Evolutionary conservation across 257 asterid genomes (phyloP).

Genomic region (Primulina huaijiensis): DNA sequence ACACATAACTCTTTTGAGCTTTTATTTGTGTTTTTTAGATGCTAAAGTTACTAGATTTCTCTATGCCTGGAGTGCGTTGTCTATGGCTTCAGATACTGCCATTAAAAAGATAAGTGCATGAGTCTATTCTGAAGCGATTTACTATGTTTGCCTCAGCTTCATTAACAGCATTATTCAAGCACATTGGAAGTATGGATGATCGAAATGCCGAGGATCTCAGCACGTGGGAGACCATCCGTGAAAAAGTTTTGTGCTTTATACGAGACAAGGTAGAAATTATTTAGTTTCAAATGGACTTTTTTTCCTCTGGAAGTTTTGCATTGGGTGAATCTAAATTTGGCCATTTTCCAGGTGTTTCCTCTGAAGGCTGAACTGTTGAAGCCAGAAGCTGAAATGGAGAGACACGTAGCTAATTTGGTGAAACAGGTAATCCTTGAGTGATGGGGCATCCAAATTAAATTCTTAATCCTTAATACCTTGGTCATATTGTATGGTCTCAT

Average conservation of each 20-base stretch:
- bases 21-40: neutral
- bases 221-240: slow-evolving; percentile 83
- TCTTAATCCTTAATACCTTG: slow-evolving; percentile 5
- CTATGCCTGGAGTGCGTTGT: slow-evolving; percentile 10
- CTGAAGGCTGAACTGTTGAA: slow-evolving; percentile 75
- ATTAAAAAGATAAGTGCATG: slow-evolving; percentile 1
- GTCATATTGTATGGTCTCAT: neutral
- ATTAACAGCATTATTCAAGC: slow-evolving; percentile 84
- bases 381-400: slow-evolving; percentile 87
- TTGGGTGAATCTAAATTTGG: slow-evolving; percentile 19
- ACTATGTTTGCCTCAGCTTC: slow-evolving; percentile 62
- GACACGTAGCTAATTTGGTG: slow-evolving; percentile 78
- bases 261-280: slow-evolving; percentile 65
- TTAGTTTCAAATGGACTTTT: neutral
- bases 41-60: neutral
- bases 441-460: neutral
- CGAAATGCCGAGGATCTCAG: slow-evolving; percentile 67
- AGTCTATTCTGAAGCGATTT: slow-evolving; percentile 23
- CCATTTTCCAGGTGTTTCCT: slow-evolving; percentile 70
- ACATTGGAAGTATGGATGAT: slow-evolving; percentile 77
- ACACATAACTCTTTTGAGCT: no score
- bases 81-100: slow-evolving; percentile 12
- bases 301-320: neutral
- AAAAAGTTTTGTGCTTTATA: slow-evolving; percentile 79
- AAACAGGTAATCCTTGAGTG: slow-evolving; percentile 57